A percentile compares a stretch with the other conserved stretches of the same genome.
These are phyloP conservation scores for Syzygium oleosum DNA, from an alignment of 345 rosid species.

Conservation along the genomic window DNA sequence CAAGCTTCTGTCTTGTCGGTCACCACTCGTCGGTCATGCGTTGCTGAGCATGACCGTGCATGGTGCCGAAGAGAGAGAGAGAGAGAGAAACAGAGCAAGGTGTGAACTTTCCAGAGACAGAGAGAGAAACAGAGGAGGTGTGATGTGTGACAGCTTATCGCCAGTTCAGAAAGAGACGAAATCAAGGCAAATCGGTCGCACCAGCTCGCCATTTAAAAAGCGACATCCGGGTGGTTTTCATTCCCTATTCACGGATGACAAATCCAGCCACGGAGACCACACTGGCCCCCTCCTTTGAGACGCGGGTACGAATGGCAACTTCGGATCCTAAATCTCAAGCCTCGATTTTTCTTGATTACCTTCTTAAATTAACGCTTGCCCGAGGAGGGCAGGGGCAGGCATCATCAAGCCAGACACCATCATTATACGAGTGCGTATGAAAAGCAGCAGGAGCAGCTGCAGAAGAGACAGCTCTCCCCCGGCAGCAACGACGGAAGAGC, in stretches of 20 bases:
- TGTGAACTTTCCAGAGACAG: neutral
- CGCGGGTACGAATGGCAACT: too few relatives aligned
- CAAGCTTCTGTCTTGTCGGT: neutral
- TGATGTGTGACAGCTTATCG: slow-evolving; percentile 21
- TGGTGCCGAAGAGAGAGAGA: neutral
- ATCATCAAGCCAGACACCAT: neutral
- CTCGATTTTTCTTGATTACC: neutral
- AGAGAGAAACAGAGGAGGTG: neutral
- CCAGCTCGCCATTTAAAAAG: too few relatives aligned
- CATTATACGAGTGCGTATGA: neutral
- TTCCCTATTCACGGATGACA: neutral
- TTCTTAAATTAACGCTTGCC: neutral
- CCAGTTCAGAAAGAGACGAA: slow-evolving; percentile 16
- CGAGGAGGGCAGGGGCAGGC: neutral
- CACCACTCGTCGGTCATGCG: neutral
- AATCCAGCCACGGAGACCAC: neutral
- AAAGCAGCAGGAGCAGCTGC: neutral
- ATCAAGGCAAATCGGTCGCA: neutral
- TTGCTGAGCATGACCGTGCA: neutral
- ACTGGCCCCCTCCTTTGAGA: too few relatives aligned
- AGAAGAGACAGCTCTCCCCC: neutral
- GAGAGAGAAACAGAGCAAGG: neutral
- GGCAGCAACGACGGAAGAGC: neutral
- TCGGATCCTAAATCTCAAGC: neutral
- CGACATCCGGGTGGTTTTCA: neutral